Conservation (phyloP, 2,329 filamentous ascomycete genomes). For the Claviceps purpurea region DNA sequence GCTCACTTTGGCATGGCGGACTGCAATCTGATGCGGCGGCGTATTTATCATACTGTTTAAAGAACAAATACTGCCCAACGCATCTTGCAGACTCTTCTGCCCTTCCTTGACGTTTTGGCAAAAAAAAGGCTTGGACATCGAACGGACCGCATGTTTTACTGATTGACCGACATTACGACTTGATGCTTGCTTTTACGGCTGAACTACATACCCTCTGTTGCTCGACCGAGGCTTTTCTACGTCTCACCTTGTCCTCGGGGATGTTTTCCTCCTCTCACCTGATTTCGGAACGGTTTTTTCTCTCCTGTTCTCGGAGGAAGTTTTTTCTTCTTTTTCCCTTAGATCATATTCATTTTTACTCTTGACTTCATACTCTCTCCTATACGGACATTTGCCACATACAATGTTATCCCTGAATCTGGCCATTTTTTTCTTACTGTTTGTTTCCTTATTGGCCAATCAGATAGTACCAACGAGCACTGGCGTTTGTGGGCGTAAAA, state of each 20-base stretch:
- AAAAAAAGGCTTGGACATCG: constrained; percentile 4
- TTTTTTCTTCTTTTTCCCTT: neutral
- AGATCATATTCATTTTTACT: neutral
- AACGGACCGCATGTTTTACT: constrained; percentile 4
- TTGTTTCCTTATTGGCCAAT: too few species aligned
- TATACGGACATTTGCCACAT: neutral
- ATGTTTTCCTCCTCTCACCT: neutral
- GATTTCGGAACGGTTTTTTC: neutral
- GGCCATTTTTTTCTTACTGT: too few species aligned
- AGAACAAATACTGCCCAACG: constrained; percentile 3
- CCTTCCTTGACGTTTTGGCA: constrained; percentile 6
- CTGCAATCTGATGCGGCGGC: constrained; percentile 12
- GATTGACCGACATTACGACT: constrained; percentile 7
- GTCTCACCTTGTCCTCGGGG: constrained; percentile 1
- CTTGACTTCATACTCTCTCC: neutral
- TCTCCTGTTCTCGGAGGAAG: neutral
- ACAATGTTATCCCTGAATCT: constrained; percentile 6
- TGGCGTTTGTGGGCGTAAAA: too few species aligned
- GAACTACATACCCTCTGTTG: neutral
- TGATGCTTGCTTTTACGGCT: constrained; percentile 7
- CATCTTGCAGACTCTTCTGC: constrained; percentile 14
- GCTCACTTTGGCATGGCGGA: constrained; percentile 15
- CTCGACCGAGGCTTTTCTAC: neutral
- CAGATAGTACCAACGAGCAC: too few species aligned
- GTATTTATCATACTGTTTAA: neutral